These are phyloP conservation scores for Coemansia sp. DNA, from an alignment of 192 early-diverging fungal species.

Conservation along the genomic window DNA sequence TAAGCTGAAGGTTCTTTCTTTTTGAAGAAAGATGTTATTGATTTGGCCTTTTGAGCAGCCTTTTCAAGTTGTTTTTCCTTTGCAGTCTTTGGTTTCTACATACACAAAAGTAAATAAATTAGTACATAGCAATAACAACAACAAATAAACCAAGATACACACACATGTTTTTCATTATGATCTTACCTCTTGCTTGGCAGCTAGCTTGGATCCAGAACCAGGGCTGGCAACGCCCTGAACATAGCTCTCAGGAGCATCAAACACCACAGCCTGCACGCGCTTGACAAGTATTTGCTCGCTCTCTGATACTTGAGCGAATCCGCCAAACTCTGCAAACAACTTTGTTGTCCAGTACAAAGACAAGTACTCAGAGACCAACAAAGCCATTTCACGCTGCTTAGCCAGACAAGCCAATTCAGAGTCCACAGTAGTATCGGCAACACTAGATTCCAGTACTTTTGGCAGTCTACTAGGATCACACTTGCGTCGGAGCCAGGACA, in stretches of 20 bases:
- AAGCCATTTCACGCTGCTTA: slow-evolving; percentile 36
- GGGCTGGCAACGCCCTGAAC: slow-evolving; percentile 25
- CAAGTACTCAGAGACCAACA: slow-evolving; percentile 48
- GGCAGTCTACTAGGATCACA: slow-evolving; percentile 23
- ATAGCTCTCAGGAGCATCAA: slow-evolving; percentile 42
- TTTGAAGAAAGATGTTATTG: slow-evolving; percentile 46
- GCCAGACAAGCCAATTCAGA: slow-evolving; percentile 10
- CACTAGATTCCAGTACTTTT: neutral
- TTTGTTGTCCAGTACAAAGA: slow-evolving; percentile 22
- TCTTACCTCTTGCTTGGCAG: slow-evolving; percentile 17
- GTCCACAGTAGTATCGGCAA: neutral
- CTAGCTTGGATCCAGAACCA: neutral
- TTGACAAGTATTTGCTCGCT: slow-evolving; percentile 20
- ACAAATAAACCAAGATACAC: neutral
- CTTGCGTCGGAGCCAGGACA: slow-evolving; percentile 45
- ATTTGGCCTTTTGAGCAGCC: slow-evolving; percentile 45
- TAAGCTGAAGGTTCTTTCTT: slow-evolving; percentile 15
- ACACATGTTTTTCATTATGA: neutral
- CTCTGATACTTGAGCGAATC: slow-evolving; percentile 16
- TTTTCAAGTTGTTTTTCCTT: slow-evolving; percentile 49
- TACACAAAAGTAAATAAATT: neutral
- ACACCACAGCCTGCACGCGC: slow-evolving; percentile 15
- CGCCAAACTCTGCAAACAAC: slow-evolving; percentile 31
- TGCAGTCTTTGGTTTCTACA: slow-evolving; percentile 40
- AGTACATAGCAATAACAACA: neutral